A percentile compares a stretch with the other conserved stretches of the same genome.
Conservation (phyloP, 2,329 filamentous ascomycete species). For the Sphaceloma murrayae region DNA sequence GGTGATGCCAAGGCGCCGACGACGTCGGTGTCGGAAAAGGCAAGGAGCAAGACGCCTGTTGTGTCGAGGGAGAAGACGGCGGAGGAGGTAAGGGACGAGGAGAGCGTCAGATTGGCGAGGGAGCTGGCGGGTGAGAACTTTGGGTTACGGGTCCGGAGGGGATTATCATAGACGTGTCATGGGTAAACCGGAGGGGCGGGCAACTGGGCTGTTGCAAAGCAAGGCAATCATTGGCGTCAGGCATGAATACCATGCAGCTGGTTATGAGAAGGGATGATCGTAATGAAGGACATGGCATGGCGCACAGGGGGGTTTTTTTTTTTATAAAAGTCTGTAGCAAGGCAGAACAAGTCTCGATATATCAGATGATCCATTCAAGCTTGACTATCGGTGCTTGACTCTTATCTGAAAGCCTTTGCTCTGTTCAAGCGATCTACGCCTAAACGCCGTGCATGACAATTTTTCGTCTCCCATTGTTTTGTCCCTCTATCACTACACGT, state of each 20-base stretch:
- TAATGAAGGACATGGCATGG: not conserved
- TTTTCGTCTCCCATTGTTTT: too few species aligned
- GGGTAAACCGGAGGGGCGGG: not conserved
- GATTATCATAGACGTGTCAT: not conserved
- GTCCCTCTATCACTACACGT: too few species aligned
- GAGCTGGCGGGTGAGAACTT: conserved; percentile 27
- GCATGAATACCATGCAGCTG: conserved; percentile 12
- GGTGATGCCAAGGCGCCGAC: not conserved
- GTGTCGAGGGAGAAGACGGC: conserved; percentile 21
- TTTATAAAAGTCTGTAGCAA: too few species aligned
- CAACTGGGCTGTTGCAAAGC: too few species aligned
- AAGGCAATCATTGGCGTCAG: too few species aligned
- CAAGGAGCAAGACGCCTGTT: conserved; percentile 24
- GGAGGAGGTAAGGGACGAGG: conserved; percentile 23
- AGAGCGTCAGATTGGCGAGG: conserved; percentile 25
- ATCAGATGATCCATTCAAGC: too few species aligned
- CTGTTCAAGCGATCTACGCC: too few species aligned
- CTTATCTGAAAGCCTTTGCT: too few species aligned
- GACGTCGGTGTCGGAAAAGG: conserved; percentile 16
- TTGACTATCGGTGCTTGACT: too few species aligned
- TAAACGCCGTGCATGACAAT: not conserved
- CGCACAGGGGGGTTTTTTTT: not conserved
- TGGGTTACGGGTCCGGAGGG: conserved; percentile 24
- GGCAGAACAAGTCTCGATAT: too few species aligned
- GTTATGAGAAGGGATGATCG: conserved; percentile 13